phyloP scores from a whole-genome alignment of 2,329 filamentous ascomycete genomes.

The Pyrenophora graminea region DNA sequence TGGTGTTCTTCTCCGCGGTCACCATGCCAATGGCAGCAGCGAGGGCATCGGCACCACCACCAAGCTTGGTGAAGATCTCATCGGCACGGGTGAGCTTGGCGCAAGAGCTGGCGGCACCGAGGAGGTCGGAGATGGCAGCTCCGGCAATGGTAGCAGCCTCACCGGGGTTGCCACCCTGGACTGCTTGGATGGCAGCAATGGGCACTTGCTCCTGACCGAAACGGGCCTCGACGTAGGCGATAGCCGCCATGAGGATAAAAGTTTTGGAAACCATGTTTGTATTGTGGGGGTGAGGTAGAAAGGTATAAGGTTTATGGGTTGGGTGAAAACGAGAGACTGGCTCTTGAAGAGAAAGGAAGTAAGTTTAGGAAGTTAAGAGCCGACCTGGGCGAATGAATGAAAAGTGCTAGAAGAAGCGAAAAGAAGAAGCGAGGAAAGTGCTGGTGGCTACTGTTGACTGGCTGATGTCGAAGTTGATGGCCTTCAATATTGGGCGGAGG shows the following conservation, averaged over 20 bases:
- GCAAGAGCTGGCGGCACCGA: slow-evolving; percentile 69
- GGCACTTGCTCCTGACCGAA: slow-evolving; percentile 68
- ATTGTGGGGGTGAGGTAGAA: slow-evolving; percentile 6
- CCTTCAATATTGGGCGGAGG: slow-evolving; percentile 11
- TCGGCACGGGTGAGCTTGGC: slow-evolving; percentile 69
- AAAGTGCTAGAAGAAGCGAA: slow-evolving; percentile 20
- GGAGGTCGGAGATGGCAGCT: slow-evolving; percentile 63
- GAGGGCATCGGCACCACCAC: slow-evolving; percentile 63
- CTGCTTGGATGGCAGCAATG: slow-evolving; percentile 58
- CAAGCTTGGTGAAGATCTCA: slow-evolving; percentile 65
- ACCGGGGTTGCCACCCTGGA: slow-evolving; percentile 61
- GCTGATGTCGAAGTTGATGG: slow-evolving; percentile 35
- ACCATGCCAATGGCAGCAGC: slow-evolving; percentile 66
- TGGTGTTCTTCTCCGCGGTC: slow-evolving; percentile 73
- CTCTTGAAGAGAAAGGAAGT: slow-evolving; percentile 31
- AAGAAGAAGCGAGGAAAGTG: slow-evolving; percentile 19
- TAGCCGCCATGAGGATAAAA: slow-evolving; percentile 34
- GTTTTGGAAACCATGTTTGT: slow-evolving; percentile 42
- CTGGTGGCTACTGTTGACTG: slow-evolving; percentile 26
- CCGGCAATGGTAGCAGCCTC: slow-evolving; percentile 68
- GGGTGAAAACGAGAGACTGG: slow-evolving; percentile 39
- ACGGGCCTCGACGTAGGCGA: slow-evolving; percentile 49
- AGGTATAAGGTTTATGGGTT: neutral
- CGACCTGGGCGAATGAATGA: slow-evolving; percentile 40
- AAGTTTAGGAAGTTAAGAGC: slow-evolving; percentile 16